These are phyloP conservation scores for Pyrus communis DNA, from an alignment of 306 rosid genomes.

Conservation along the genomic window DNA sequence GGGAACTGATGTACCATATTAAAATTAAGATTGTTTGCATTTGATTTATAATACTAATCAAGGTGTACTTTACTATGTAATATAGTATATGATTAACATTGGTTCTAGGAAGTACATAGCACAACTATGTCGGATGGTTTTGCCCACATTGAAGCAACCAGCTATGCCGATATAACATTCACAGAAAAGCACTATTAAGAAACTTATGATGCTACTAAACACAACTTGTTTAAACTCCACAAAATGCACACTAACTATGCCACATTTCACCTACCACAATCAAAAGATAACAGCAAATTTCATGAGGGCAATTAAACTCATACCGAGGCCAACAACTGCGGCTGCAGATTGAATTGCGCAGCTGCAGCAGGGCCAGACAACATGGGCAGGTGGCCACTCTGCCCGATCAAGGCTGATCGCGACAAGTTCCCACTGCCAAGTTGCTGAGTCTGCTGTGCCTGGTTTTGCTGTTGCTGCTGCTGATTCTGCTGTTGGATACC, in stretches of 20 bases:
- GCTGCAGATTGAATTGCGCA: constrained; percentile 49
- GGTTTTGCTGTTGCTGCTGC: constrained; percentile 47
- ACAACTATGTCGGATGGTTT: neutral
- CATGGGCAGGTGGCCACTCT: constrained; percentile 74
- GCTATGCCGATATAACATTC: neutral
- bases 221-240: neutral
- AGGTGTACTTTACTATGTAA: neutral
- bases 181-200: neutral
- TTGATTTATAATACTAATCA: neutral
- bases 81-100: neutral
- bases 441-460: constrained; percentile 16
- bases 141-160: neutral
- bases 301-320: neutral
- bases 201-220: neutral
- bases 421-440: constrained; percentile 51
- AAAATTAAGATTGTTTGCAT: neutral
- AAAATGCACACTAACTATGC: neutral
- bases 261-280: neutral
- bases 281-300: neutral
- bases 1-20: neutral
- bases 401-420: constrained; percentile 61
- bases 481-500: constrained; percentile 46
- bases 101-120: neutral
- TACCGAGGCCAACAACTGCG: constrained; percentile 75
- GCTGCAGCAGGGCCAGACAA: constrained; percentile 46